Evolutionary conservation across 306 rosid genomes (phyloP).

Genomic region (Phaseolus lunatus): DNA sequence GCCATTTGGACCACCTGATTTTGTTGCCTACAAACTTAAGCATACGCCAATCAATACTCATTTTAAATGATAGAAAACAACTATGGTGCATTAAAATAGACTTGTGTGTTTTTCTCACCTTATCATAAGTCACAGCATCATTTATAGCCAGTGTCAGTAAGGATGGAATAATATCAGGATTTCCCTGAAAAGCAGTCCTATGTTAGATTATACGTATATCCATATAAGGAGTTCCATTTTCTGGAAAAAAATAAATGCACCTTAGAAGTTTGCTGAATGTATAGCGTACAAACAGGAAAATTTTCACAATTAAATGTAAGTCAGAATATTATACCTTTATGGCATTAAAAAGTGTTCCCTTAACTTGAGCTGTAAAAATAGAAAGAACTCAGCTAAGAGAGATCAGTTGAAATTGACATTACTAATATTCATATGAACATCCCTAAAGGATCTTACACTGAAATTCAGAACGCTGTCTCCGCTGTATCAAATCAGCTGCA

Average conservation of each 20-base stretch:
- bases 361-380: constrained; percentile 66
- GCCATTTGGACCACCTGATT: constrained; percentile 96
- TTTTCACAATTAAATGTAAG: constrained; percentile 20
- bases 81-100: neutral
- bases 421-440: constrained; percentile 14
- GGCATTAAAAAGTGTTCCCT: constrained; percentile 66
- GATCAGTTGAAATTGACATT: constrained; percentile 35
- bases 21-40: constrained; percentile 84
- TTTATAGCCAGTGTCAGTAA: constrained; percentile 78
- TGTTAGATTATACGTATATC: neutral
- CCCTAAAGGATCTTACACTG: constrained; percentile 61
- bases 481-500: constrained; percentile 94
- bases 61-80: constrained; percentile 31
- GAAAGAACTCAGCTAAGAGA: constrained; percentile 38
- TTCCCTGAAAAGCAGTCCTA: constrained; percentile 64
- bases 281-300: constrained; percentile 27
- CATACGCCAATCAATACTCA: constrained; percentile 48
- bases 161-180: constrained; percentile 73
- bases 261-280: constrained; percentile 7
- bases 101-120: constrained; percentile 60
- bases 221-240: constrained; percentile 7
- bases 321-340: constrained; percentile 61
- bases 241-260: neutral
- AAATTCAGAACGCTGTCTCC: constrained; percentile 90
- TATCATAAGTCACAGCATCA: constrained; percentile 87